A percentile compares a stretch with the other conserved stretches of the same genome.
Conservation (phyloP, 2,329 filamentous ascomycete genomes). For the Diplodia scrobiculata region DNA sequence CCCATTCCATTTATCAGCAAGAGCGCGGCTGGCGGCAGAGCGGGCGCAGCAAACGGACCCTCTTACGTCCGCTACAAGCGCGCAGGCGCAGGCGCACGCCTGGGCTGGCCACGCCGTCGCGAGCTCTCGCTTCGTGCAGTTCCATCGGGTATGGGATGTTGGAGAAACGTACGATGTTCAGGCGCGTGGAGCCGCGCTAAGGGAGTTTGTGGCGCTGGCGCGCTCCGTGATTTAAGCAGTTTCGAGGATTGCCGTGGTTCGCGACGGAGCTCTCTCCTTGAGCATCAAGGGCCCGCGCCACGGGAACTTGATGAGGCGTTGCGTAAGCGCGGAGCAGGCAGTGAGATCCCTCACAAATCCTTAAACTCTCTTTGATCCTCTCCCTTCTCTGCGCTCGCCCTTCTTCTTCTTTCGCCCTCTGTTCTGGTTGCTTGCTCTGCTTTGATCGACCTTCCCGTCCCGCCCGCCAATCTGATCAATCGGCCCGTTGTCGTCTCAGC, state of each 20-base stretch:
- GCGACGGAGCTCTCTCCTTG: background rate
- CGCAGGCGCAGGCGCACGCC: background rate
- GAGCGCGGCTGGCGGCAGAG: background rate
- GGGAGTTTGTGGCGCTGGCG: conserved; percentile 7
- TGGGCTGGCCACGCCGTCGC: background rate
- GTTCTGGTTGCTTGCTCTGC: background rate
- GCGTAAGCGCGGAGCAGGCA: background rate
- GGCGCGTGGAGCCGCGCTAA: conserved; percentile 5
- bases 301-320: background rate
- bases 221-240: conserved; percentile 5
- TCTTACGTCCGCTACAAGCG: background rate
- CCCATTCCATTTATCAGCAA: conserved; percentile 5
- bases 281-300: background rate
- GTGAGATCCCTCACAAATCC: background rate
- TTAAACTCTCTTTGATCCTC: background rate
- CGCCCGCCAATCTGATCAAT: background rate
- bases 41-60: too few relatives aligned
- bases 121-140: background rate
- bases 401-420: background rate
- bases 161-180: conserved; percentile 16
- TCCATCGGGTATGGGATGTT: background rate
- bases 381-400: background rate
- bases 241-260: background rate
- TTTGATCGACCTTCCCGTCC: background rate
- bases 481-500: background rate